phyloP scores from a whole-genome alignment of 2,329 filamentous ascomycete species.

The Monosporascus sp. region DNA sequence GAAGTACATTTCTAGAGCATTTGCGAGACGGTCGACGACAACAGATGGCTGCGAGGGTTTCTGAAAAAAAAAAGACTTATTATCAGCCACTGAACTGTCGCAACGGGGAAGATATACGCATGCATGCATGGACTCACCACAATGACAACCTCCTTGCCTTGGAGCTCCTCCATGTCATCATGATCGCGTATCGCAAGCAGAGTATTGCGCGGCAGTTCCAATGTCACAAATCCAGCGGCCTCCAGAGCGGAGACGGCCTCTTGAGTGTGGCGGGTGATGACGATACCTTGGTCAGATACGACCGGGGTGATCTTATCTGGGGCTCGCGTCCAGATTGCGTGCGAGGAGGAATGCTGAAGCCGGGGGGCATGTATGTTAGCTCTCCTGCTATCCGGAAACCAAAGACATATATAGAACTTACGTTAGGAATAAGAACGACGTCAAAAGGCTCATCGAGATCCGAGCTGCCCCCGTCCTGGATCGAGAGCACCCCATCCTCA shows the following conservation, averaged over 20 bases:
- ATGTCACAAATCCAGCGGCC: not conserved
- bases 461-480: not conserved
- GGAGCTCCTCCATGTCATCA: not conserved
- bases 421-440: slow-evolving; percentile 4
- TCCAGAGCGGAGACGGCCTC: not conserved
- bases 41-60: too few species aligned
- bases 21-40: not conserved
- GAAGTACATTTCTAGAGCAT: too few species aligned
- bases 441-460: too few species aligned
- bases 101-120: too few species aligned
- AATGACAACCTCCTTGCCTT: slow-evolving; percentile 1
- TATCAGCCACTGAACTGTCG: too few species aligned
- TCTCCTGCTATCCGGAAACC: too few species aligned
- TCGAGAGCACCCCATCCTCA: slow-evolving; percentile 1
- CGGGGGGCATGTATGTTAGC: too few species aligned
- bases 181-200: not conserved
- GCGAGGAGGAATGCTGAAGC: too few species aligned
- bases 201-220: not conserved
- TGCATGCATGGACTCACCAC: too few species aligned
- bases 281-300: not conserved
- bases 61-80: too few species aligned
- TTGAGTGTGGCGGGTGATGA: slow-evolving; percentile 2
- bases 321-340: not conserved
- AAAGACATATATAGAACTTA: too few species aligned
- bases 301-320: not conserved